Conservation (phyloP, 257 asterid genomes). For the Primulina eburnea region DNA sequence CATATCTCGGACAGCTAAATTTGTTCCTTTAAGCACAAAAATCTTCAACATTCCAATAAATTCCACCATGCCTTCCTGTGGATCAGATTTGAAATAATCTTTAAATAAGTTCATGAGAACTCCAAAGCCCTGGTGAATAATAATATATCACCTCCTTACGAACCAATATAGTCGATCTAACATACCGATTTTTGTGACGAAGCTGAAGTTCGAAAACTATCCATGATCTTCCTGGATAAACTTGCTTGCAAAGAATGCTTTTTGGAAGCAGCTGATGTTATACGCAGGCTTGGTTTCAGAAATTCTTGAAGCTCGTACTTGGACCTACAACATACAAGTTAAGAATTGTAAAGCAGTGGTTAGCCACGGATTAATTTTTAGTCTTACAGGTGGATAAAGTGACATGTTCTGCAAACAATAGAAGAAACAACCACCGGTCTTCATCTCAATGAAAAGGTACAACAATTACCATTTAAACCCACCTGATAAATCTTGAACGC, state of each 20-base stretch:
- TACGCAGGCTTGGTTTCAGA: slow-evolving; percentile 95
- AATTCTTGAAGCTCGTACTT: slow-evolving; percentile 90
- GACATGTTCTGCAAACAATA: not conserved
- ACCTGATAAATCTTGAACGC: slow-evolving; percentile 87
- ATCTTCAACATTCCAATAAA: slow-evolving; percentile 84
- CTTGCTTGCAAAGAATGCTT: slow-evolving; percentile 63
- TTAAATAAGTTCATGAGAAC: slow-evolving; percentile 22
- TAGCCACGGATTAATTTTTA: not conserved
- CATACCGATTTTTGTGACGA: slow-evolving; percentile 63
- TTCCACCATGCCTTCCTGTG: slow-evolving; percentile 92
- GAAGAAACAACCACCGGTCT: not conserved
- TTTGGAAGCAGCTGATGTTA: slow-evolving; percentile 50
- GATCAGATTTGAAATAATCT: slow-evolving; percentile 25
- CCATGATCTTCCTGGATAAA: slow-evolving; percentile 61
- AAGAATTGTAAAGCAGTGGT: not conserved
- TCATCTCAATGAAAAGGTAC: not conserved
- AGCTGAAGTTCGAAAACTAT: slow-evolving; percentile 64
- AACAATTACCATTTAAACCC: slow-evolving; percentile 12
- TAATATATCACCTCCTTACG: not conserved
- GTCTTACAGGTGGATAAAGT: not conserved
- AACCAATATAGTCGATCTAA: not conserved
- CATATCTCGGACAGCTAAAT: slow-evolving; percentile 92
- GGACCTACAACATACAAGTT: slow-evolving; percentile 44
- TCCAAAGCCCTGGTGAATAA: slow-evolving; percentile 12
- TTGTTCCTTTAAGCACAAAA: slow-evolving; percentile 72